phyloP scores from a whole-genome alignment of 108 stramenopile genomes.

The Cyclotella kingstonii region DNA sequence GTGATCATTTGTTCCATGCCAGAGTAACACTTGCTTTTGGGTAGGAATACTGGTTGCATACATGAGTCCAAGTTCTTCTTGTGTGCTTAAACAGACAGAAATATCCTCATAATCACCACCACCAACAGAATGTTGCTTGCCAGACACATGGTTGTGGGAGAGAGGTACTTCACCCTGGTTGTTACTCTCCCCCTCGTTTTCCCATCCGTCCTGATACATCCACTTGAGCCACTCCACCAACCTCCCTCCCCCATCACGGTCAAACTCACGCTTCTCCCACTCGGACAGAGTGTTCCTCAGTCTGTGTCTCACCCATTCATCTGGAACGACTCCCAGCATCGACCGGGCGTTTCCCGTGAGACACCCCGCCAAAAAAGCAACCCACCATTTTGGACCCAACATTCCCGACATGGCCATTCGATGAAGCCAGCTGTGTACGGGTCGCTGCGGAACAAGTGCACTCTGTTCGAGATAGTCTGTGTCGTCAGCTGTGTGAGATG shows the following conservation, averaged over 20 bases:
- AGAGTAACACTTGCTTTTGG: constrained; percentile 20
- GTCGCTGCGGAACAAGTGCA: too few relatives aligned
- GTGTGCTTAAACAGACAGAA: constrained; percentile 27
- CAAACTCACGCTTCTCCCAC: constrained; percentile 5
- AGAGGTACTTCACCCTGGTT: too few relatives aligned
- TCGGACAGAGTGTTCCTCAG: constrained; percentile 16
- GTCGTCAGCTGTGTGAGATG: too few relatives aligned
- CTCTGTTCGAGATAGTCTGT: too few relatives aligned
- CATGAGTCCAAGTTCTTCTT: constrained; percentile 19
- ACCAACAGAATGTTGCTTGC: too few relatives aligned
- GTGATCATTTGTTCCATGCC: constrained; percentile 27
- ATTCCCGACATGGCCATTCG: constrained; percentile 25
- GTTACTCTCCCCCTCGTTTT: constrained; percentile 8
- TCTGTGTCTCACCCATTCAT: neutral
- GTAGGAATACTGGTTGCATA: constrained; percentile 8
- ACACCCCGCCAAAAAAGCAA: constrained; percentile 13
- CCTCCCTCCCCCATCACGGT: constrained; percentile 11
- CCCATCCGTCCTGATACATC: constrained; percentile 12
- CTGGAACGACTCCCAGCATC: constrained; percentile 8
- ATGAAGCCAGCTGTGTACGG: constrained; percentile 3
- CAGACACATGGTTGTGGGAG: too few relatives aligned
- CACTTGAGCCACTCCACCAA: constrained; percentile 14
- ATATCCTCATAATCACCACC: constrained; percentile 23
- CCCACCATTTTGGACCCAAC: constrained; percentile 20
- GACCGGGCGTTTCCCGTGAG: neutral